Conservation (phyloP, 1,284 basidiomycete species). For the Naganishia sp. region DNA sequence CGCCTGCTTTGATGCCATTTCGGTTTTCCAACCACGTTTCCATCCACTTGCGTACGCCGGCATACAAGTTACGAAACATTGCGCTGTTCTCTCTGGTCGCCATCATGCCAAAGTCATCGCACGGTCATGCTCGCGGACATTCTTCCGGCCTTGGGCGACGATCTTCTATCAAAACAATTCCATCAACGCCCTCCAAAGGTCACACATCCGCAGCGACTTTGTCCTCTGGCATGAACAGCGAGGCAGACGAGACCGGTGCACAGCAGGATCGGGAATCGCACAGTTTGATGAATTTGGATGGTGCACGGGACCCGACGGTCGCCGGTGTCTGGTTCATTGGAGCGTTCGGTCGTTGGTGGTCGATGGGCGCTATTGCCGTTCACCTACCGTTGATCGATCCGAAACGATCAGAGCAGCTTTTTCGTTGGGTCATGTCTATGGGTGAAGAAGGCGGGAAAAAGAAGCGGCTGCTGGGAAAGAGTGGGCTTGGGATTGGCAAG, state of each 20-base stretch:
- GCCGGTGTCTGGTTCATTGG: constrained; percentile 72
- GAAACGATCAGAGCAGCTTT: constrained; percentile 52
- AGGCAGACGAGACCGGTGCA: constrained; percentile 26
- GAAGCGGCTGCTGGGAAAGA: constrained; percentile 46
- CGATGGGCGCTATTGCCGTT: constrained; percentile 67
- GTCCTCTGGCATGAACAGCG: constrained; percentile 18
- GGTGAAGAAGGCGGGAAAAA: constrained; percentile 61
- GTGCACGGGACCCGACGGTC: constrained; percentile 32
- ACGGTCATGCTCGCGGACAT: constrained; percentile 31
- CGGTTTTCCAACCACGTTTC: constrained; percentile 89
- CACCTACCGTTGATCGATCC: constrained; percentile 54
- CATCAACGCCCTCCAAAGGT: constrained; percentile 4
- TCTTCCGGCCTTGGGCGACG: constrained; percentile 13
- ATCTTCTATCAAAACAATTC: constrained; percentile 13
- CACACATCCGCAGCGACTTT: constrained; percentile 5
- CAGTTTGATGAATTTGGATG: constrained; percentile 22
- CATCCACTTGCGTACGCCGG: constrained; percentile 88
- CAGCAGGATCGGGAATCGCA: constrained; percentile 25
- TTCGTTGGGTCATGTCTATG: constrained; percentile 65
- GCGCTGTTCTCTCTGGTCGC: constrained; percentile 80
- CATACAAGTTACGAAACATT: constrained; percentile 80
- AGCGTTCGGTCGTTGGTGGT: constrained; percentile 84
- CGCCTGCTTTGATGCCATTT: constrained; percentile 60
- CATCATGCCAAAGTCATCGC: constrained; percentile 52
- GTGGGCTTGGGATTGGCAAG: constrained; percentile 31